These are phyloP conservation scores for Phragmites australis DNA, from an alignment of 176 grass and related monocot genomes.

Conservation along the genomic window DNA sequence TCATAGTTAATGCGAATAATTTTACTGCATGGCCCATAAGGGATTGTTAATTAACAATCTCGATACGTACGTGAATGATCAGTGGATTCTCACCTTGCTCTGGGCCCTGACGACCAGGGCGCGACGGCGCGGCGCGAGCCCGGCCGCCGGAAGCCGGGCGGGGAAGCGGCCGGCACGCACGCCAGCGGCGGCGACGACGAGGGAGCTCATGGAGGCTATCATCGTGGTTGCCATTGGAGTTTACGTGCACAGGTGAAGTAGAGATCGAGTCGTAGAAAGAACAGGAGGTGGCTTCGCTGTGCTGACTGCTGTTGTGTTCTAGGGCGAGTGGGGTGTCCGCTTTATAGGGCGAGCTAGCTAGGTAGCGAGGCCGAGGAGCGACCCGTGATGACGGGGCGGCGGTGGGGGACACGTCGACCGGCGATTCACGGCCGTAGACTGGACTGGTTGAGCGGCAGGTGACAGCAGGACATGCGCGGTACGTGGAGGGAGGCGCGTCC, in stretches of 20 bases:
- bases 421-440: not conserved
- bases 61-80: too few relatives aligned
- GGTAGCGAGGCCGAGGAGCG: too few relatives aligned
- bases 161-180: not conserved
- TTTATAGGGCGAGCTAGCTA: not conserved
- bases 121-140: not conserved
- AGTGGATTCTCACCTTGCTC: not conserved
- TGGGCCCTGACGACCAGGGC: not conserved
- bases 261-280: too few relatives aligned
- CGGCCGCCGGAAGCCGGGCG: not conserved
- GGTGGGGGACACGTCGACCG: not conserved
- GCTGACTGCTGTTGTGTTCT: not conserved
- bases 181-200: not conserved
- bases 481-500: too few relatives aligned
- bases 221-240: not conserved
- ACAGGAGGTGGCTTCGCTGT: not conserved
- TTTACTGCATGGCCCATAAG: too few relatives aligned
- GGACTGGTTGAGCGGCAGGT: too few relatives aligned
- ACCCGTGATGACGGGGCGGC: not conserved
- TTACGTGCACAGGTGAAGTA: not conserved
- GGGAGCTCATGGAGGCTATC: slow-evolving; percentile 13
- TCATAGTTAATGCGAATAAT: not conserved
- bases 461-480: too few relatives aligned
- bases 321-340: not conserved
- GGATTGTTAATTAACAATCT: too few relatives aligned